phyloP scores from a whole-genome alignment of 176 grass and related monocot genomes.

The maize (Zea mays) region Zm-B73-REFERENCE-NAM-5.0 NC_050096.1:217166001-217166500 shows the following conservation, averaged over 20 bases:
- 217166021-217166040: no score
- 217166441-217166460: background rate
- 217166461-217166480: background rate
- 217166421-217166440: background rate
- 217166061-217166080: background rate
- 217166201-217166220: constrained; percentile 12
- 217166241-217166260: constrained; percentile 1
- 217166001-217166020: no score
- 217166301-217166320: background rate
- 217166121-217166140: constrained; percentile 80
- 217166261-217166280: constrained; percentile 24
- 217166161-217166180: constrained; percentile 73
- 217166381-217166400: background rate
- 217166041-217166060: no score
- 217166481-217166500: no score
- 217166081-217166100: constrained; percentile 31
- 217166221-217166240: constrained; percentile 19
- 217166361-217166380: background rate
- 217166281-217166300: background rate
- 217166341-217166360: constrained; percentile 14
- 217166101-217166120: constrained; percentile 97
- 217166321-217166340: constrained; percentile 19
- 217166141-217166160: constrained; percentile 93
- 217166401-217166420: background rate
- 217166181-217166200: constrained; percentile 23